Evolutionary conservation across 106 monocot species (phyloP).

Genomic region (Dactylorhiza incarnata): DNA sequence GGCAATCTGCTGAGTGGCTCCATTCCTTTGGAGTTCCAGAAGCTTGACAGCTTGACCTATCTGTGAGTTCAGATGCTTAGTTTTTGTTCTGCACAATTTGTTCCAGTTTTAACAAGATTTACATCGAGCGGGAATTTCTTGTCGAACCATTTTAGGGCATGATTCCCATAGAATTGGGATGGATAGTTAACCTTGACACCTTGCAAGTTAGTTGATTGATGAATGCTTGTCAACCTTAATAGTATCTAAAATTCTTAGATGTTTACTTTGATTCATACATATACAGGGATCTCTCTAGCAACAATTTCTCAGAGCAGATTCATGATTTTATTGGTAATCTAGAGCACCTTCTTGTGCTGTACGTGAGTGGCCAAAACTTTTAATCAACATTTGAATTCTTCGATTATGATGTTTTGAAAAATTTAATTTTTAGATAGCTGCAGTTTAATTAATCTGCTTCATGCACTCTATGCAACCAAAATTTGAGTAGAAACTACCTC

Average conservation of each 20-base stretch:
- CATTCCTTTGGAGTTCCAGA: conserved; percentile 76
- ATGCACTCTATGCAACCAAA: conserved; percentile 23
- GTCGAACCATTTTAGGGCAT: conserved; percentile 70
- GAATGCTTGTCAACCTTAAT: neutral
- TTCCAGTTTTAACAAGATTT: neutral
- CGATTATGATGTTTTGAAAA: too few species aligned
- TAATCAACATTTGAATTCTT: neutral
- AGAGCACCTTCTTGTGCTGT: conserved; percentile 92
- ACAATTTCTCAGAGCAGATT: conserved; percentile 68
- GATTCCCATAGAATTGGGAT: conserved; percentile 72
- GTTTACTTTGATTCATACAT: neutral
- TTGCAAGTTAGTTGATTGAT: conserved; percentile 37
- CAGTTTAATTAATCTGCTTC: neutral
- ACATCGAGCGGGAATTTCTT: conserved; percentile 65
- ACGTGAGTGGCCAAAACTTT: conserved; percentile 12
- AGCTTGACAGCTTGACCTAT: conserved; percentile 80
- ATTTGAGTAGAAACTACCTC: conserved; percentile 69
- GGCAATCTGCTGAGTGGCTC: conserved; percentile 78
- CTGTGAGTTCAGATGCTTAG: conserved; percentile 47
- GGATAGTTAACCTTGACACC: conserved; percentile 84
- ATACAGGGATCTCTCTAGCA: conserved; percentile 80
- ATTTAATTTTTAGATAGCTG: neutral
- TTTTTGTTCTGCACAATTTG: neutral
- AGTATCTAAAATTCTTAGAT: neutral
- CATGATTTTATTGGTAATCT: conserved; percentile 83